Evolutionary conservation across 2,329 filamentous ascomycete species (phyloP).

Genomic region (Pseudogymnoascus sp.): DNA sequence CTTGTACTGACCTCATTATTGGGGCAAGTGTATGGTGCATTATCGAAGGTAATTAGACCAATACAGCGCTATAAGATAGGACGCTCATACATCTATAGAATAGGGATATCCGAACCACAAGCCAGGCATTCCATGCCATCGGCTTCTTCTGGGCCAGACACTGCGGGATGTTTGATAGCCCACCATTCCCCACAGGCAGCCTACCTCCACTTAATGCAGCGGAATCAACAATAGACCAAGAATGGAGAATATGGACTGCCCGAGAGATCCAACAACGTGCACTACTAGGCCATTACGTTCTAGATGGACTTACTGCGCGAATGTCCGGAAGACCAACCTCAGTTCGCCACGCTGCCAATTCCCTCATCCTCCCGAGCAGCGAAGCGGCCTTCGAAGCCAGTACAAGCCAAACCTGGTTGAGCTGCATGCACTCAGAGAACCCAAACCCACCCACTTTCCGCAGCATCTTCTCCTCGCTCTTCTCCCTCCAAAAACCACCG

Average conservation of each 20-base stretch:
- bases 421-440: conserved; percentile 27
- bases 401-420: conserved; percentile 34
- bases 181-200: conserved; percentile 26
- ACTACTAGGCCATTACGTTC: conserved; percentile 35
- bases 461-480: conserved; percentile 33
- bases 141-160: conserved; percentile 38
- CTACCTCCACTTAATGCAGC: conserved; percentile 29
- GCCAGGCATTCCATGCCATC: conserved; percentile 36
- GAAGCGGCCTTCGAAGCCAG: conserved; percentile 34
- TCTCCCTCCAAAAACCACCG: conserved; percentile 27
- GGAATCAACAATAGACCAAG: conserved; percentile 30
- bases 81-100: conserved; percentile 23
- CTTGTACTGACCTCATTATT: conserved; percentile 35
- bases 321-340: conserved; percentile 35
- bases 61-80: neutral
- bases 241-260: conserved; percentile 36
- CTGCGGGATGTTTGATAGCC: conserved; percentile 35
- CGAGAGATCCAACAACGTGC: conserved; percentile 37
- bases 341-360: conserved; percentile 35
- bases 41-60: conserved; percentile 28
- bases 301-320: conserved; percentile 37
- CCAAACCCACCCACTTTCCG: conserved; percentile 31
- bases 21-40: conserved; percentile 35
- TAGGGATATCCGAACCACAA: conserved; percentile 34
- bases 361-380: conserved; percentile 31